phyloP scores from a whole-genome alignment of 352 stramenopile genomes.

The Halophytophthora polymorphica region DNA sequence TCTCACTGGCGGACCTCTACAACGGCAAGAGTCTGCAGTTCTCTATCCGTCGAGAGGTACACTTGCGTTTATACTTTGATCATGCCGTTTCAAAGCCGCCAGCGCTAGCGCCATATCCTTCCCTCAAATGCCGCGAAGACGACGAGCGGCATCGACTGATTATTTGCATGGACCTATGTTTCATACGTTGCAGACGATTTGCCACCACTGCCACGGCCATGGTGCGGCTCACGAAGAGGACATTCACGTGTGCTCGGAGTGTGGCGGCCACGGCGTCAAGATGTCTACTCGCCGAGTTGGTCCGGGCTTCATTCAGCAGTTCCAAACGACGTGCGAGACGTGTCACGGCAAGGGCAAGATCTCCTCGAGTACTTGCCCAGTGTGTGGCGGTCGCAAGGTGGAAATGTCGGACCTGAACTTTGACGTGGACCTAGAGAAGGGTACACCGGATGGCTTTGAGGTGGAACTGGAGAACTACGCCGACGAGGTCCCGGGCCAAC shows the following conservation, averaged over 20 bases:
- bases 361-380: constrained; percentile 91
- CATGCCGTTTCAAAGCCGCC: too few relatives aligned
- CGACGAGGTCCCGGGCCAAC: constrained; percentile 88
- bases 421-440: constrained; percentile 94
- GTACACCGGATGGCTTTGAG: constrained; percentile 90
- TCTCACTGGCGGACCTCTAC: constrained; percentile 97
- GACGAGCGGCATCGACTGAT: neutral
- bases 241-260: constrained; percentile 89
- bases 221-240: constrained; percentile 89
- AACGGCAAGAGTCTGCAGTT: constrained; percentile 94
- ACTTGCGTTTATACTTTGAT: too few relatives aligned
- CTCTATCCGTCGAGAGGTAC: constrained; percentile 86
- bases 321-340: constrained; percentile 84
- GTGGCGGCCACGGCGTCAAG: constrained; percentile 93
- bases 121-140: too few relatives aligned
- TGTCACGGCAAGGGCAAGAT: constrained; percentile 93
- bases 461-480: constrained; percentile 93
- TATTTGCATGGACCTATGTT: neutral
- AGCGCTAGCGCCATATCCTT: too few relatives aligned
- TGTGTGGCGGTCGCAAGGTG: constrained; percentile 78
- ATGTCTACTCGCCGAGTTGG: constrained; percentile 71
- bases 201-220: constrained; percentile 91
- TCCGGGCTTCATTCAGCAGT: constrained; percentile 85
- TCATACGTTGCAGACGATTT: constrained; percentile 77
- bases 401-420: constrained; percentile 94